Evolutionary conservation across 2,329 filamentous ascomycete genomes (phyloP).

Genomic region (Myrmaecium sp.): DNA sequence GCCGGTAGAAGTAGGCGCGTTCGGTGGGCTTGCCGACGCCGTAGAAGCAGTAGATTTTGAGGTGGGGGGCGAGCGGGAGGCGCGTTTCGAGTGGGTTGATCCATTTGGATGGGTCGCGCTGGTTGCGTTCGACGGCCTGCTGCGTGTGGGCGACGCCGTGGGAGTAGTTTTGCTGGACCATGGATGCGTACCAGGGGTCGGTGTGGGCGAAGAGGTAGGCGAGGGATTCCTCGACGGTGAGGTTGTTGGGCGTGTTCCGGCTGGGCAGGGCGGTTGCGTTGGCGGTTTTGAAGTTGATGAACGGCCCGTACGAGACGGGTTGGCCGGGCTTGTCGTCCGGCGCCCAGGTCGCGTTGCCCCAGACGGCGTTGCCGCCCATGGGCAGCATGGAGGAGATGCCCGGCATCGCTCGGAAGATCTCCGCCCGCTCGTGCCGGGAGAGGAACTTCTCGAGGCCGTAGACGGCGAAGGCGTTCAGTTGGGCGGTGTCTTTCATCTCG

Average conservation of each 20-base stretch:
- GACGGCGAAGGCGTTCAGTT: conserved; percentile 89
- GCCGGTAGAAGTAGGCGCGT: conserved; percentile 77
- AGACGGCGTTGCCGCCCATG: conserved; percentile 83
- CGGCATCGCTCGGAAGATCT: conserved; percentile 93
- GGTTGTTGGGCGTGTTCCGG: conserved; percentile 41
- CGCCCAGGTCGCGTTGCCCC: conserved; percentile 76
- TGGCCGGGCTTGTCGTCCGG: conserved; percentile 72
- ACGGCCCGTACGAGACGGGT: conserved; percentile 56
- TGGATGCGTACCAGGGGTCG: conserved; percentile 70
- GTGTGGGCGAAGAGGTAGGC: conserved; percentile 61
- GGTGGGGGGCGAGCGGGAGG: conserved; percentile 66
- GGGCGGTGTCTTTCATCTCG: conserved; percentile 96
- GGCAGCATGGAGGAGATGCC: conserved; percentile 94
- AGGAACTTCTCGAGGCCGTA: conserved; percentile 95
- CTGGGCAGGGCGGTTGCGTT: conserved; percentile 34
- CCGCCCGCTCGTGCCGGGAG: conserved; percentile 72
- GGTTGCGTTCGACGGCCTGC: conserved; percentile 56
- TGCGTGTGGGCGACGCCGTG: conserved; percentile 70
- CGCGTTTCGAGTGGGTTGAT: conserved; percentile 85
- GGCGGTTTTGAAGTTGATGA: conserved; percentile 64
- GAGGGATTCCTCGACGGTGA: conserved; percentile 66
- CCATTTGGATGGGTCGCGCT: conserved; percentile 52
- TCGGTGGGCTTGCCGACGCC: conserved; percentile 89
- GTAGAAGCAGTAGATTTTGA: conserved; percentile 98
- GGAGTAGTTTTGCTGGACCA: conserved; percentile 62